Evolutionary conservation across 495 filamentous ascomycete genomes (phyloP), one percentile per base, ranked within the genome.

Genomic region (Neurospora discreta): DNA sequence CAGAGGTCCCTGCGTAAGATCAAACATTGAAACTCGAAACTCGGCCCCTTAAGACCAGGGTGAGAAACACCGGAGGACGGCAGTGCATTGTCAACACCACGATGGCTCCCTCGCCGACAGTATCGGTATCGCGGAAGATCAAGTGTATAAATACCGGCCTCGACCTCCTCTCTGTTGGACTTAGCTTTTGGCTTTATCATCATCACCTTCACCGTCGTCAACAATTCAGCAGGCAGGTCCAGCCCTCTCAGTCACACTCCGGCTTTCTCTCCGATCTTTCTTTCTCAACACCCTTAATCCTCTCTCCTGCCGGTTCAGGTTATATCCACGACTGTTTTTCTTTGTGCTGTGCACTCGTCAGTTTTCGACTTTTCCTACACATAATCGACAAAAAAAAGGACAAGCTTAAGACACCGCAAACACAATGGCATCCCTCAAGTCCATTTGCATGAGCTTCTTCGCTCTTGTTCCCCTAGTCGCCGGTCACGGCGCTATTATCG

Each of bases 401-500:
- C 15, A 65, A 33, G 15, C 68, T 71, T 60, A 60, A 72, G 44
- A 69, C 30, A 20, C 39, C 33, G 33, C 52, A 40, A 18, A 68
- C 76, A 78, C 20, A 69, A 81, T 81, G 80, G 70, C 80, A 73
- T 78, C 78, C 15, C 73, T 77, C 67, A 77, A 75, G 67, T 70
- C 74, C 46, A 72, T 80, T 73, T 16, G 13, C 52, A 71, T 78
- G 40, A 68, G 75, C 42, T 23, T 80, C 70, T 69, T 82, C 40
- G 60, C 79, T 43, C 60, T 82, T 73, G 70, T 74, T 71, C 74
- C 83, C 69, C 65, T 84, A 13, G 84, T 79, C 69, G 79, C 84
- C 38, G 83, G 81, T 74, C 85, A 87, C 75, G 81, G 80, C 38
- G 85, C 82, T 46, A 87, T 87, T 77, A 80, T 81, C 68, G 67